phyloP scores from a whole-genome alignment of 257 asterid species.

The Dorcoceras hygrometricum region DNA sequence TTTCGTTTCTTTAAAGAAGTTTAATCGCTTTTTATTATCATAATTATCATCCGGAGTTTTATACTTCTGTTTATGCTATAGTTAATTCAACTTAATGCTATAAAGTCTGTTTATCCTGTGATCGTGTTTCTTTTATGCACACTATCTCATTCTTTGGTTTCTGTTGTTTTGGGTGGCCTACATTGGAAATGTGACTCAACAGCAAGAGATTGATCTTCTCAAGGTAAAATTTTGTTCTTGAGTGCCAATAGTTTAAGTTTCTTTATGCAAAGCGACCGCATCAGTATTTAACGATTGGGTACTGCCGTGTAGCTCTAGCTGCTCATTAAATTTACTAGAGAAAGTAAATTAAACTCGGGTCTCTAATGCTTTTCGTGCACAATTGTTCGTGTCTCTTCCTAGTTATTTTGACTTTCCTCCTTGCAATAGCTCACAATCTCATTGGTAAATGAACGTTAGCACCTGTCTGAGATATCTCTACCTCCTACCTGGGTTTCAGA shows the following conservation, averaged over 20 bases:
- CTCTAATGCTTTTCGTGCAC: constrained; percentile 17
- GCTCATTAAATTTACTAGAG: neutral
- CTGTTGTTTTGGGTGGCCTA: constrained; percentile 1
- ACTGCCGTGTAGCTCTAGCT: neutral
- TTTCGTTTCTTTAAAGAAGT: constrained; percentile 1
- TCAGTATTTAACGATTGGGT: neutral
- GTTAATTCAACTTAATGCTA: neutral
- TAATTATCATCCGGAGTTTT: neutral
- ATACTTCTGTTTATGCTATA: neutral
- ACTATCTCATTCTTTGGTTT: constrained; percentile 13
- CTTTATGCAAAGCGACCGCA: neutral
- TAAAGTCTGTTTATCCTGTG: neutral
- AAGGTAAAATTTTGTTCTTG: constrained; percentile 53
- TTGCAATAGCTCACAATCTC: constrained; percentile 13
- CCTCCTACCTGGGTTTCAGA: neutral
- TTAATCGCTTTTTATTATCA: neutral
- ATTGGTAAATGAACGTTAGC: constrained; percentile 11
- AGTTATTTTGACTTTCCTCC: constrained; percentile 17
- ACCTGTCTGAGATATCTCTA: neutral
- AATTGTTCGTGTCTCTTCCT: neutral
- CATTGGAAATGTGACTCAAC: constrained; percentile 31
- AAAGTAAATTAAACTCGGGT: neutral
- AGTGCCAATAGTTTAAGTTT: constrained; percentile 11
- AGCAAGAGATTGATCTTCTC: constrained; percentile 98
- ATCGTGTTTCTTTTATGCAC: constrained; percentile 18